Percentiles rank a stretch among this genome's conserved stretches.
These are phyloP conservation scores for Pichia sp. DNA, from an alignment of 1,139 yeast species.

Conservation along the genomic window DNA sequence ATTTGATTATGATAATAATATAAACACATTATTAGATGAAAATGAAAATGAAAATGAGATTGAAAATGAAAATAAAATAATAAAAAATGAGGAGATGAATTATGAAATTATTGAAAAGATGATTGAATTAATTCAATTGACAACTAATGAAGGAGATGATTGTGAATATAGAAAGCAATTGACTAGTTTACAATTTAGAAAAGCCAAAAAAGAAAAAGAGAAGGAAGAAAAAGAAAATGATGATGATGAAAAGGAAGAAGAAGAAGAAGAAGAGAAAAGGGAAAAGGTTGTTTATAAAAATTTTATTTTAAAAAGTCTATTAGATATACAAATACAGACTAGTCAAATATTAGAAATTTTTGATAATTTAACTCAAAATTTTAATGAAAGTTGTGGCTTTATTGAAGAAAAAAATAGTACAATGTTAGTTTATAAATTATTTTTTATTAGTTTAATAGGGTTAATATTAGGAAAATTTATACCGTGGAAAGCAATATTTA, in stretches of 20 bases:
- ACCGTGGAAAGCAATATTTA: conserved; percentile 60
- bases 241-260: conserved; percentile 13
- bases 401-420: conserved; percentile 66
- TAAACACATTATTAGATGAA: background rate
- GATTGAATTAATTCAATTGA: background rate
- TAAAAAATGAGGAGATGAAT: background rate
- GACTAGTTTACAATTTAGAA: too few relatives aligned
- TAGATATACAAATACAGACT: conserved; percentile 59
- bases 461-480: conserved; percentile 54
- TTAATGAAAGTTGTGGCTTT: conserved; percentile 65
- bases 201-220: too few relatives aligned
- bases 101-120: background rate
- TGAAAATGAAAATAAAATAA: background rate
- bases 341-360: conserved; percentile 47
- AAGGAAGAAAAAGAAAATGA: conserved; percentile 11
- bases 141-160: background rate
- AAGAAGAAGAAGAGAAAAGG: background rate
- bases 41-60: background rate
- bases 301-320: conserved; percentile 46
- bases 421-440: conserved; percentile 34
- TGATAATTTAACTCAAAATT: conserved; percentile 49
- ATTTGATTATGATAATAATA: conserved; percentile 5
- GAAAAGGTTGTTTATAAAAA: conserved; percentile 27
- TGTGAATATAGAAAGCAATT: too few relatives aligned
- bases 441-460: conserved; percentile 34